Conservation (phyloP, 805 yeast species). For the Torulaspora microellipsoides region DNA sequence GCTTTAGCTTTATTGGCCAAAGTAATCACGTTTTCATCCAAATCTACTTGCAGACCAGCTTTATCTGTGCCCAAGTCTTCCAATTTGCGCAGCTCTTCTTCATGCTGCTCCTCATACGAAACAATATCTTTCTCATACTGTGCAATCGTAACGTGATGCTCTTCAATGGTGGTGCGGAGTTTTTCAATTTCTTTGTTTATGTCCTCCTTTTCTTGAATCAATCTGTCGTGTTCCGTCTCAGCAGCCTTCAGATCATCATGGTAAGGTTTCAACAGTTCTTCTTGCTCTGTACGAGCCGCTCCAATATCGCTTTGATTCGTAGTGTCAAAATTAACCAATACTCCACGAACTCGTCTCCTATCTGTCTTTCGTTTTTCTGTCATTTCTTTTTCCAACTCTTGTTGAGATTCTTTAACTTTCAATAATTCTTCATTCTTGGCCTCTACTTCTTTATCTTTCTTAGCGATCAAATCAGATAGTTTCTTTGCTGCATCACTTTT, state of each 20-base stretch:
- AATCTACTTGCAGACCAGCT: slow-evolving; percentile 23
- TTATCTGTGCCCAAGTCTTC: slow-evolving; percentile 33
- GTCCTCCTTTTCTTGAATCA: slow-evolving; percentile 36
- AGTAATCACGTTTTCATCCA: slow-evolving; percentile 22
- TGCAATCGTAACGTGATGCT: slow-evolving; percentile 35
- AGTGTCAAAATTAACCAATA: slow-evolving; percentile 28
- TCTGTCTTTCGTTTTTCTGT: slow-evolving; percentile 34
- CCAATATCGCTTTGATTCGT: slow-evolving; percentile 29
- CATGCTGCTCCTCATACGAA: slow-evolving; percentile 26
- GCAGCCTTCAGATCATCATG: slow-evolving; percentile 40
- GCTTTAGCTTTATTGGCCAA: slow-evolving; percentile 36
- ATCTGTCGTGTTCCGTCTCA: slow-evolving; percentile 32
- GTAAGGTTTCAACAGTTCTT: slow-evolving; percentile 40
- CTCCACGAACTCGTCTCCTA: slow-evolving; percentile 21
- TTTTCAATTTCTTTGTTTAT: slow-evolving; percentile 42
- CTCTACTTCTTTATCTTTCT: slow-evolving; percentile 37
- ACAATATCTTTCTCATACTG: slow-evolving; percentile 34
- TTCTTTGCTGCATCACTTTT: slow-evolving; percentile 39
- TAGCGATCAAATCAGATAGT: slow-evolving; percentile 27
- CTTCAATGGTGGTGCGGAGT: slow-evolving; percentile 34
- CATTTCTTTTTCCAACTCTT: slow-evolving; percentile 39
- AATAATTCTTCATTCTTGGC: slow-evolving; percentile 41
- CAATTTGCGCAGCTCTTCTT: slow-evolving; percentile 32
- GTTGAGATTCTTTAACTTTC: slow-evolving; percentile 30
- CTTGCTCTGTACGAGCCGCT: slow-evolving; percentile 31